Percentiles rank a stretch among this genome's conserved stretches.
These are phyloP conservation scores for Scolecobasidium constrictum DNA, from an alignment of 2,329 filamentous ascomycete genomes.

Conservation along the genomic window DNA sequence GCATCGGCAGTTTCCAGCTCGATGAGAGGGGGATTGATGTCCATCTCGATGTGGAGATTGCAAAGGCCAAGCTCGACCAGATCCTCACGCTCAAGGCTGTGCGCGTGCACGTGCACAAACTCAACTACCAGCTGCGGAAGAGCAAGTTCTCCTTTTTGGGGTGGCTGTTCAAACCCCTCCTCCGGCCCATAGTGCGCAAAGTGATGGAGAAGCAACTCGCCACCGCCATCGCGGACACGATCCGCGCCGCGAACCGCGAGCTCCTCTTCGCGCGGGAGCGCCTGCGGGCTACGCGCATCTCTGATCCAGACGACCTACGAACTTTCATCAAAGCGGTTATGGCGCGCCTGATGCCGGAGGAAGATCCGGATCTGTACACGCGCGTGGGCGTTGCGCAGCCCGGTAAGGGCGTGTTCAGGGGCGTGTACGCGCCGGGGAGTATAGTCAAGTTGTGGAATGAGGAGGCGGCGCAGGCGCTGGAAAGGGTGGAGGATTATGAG, in stretches of 20 bases:
- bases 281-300: slow-evolving; percentile 73
- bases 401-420: slow-evolving; percentile 59
- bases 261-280: slow-evolving; percentile 78
- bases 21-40: slow-evolving; percentile 84
- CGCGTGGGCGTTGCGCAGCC: slow-evolving; percentile 58
- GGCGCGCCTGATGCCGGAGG: slow-evolving; percentile 59
- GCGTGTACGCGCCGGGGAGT: slow-evolving; percentile 80
- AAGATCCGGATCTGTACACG: slow-evolving; percentile 67
- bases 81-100: slow-evolving; percentile 69
- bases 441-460: slow-evolving; percentile 84
- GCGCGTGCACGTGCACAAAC: slow-evolving; percentile 72
- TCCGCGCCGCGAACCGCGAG: slow-evolving; percentile 72
- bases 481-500: slow-evolving; percentile 65
- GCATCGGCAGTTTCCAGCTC: slow-evolving; percentile 74
- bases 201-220: slow-evolving; percentile 72
- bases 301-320: slow-evolving; percentile 64
- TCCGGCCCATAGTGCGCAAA: slow-evolving; percentile 70
- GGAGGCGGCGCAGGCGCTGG: slow-evolving; percentile 57
- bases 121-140: slow-evolving; percentile 65
- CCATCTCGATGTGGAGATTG: slow-evolving; percentile 73
- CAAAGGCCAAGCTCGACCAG: slow-evolving; percentile 65
- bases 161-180: slow-evolving; percentile 74
- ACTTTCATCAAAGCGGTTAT: slow-evolving; percentile 76
- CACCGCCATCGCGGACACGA: slow-evolving; percentile 54
- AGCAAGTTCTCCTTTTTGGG: slow-evolving; percentile 67